Evolutionary conservation across 495 filamentous ascomycete species (phyloP).

Genomic region (Trichoderma erinaceum): DNA sequence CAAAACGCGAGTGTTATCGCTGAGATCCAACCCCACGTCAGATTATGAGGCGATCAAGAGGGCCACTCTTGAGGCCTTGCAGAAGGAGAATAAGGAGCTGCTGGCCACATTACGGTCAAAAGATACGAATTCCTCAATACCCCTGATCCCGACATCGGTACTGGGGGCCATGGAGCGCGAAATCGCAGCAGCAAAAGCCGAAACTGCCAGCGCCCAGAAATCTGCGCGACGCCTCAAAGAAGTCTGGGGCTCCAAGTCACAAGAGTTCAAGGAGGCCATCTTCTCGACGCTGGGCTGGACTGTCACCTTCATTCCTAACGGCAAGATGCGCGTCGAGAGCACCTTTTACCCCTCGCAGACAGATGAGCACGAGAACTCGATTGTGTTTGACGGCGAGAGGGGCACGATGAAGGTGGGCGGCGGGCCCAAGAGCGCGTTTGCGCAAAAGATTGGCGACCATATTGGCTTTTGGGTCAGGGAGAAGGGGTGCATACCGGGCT

Average conservation of each 20-base stretch:
- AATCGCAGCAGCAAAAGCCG: conserved; percentile 61
- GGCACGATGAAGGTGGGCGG: conserved; percentile 96
- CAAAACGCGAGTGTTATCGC: conserved; percentile 76
- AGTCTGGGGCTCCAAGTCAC: conserved; percentile 80
- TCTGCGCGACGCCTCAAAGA: conserved; percentile 76
- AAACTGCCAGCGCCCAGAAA: conserved; percentile 79
- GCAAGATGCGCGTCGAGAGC: conserved; percentile 78
- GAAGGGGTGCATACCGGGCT: conserved; percentile 83
- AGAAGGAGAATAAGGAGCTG: conserved; percentile 78
- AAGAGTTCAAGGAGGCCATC: conserved; percentile 91
- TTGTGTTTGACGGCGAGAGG: conserved; percentile 93
- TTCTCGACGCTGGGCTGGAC: conserved; percentile 85
- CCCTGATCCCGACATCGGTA: conserved; percentile 60
- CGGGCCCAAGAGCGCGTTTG: conserved; percentile 80
- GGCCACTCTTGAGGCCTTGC: conserved; percentile 65
- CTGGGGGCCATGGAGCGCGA: conserved; percentile 68
- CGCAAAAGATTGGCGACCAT: conserved; percentile 69
- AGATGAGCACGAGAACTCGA: conserved; percentile 76
- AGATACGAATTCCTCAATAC: not conserved
- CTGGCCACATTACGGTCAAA: conserved; percentile 36
- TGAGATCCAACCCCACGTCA: conserved; percentile 85
- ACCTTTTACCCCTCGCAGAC: conserved; percentile 64
- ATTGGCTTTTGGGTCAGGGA: conserved; percentile 93
- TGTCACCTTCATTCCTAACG: conserved; percentile 86
- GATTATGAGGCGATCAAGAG: conserved; percentile 76